A percentile compares a stretch with the other conserved stretches of the same genome.
Evolutionary conservation across 441 rosid genomes (phyloP).

Genomic region (Francoa sonchifolia): DNA sequence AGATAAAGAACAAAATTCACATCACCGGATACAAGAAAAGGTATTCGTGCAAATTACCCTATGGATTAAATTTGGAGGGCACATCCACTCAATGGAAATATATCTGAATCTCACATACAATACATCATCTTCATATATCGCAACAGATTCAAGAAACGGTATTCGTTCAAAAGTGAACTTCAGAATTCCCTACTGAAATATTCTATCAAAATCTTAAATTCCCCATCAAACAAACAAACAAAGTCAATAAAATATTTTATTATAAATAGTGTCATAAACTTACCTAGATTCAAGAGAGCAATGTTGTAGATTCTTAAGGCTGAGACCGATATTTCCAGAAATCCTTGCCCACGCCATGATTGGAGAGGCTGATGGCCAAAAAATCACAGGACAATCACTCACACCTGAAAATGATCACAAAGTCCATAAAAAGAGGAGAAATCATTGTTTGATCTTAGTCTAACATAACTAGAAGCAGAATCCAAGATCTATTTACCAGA

Average conservation of each 20-base stretch:
- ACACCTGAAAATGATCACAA: constrained; percentile 10
- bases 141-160: no score
- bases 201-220: background rate
- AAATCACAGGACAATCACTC: background rate
- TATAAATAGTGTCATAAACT: background rate
- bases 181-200: no score
- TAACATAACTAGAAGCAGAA: no score
- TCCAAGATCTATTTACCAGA: no score
- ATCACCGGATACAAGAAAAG: no score
- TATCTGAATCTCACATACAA: no score
- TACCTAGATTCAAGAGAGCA: constrained; percentile 18
- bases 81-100: background rate
- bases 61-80: background rate
- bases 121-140: no score
- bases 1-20: constrained; percentile 6
- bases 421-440: no score
- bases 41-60: background rate
- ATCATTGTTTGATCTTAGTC: no score
- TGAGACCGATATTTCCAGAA: constrained; percentile 10
- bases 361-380: background rate
- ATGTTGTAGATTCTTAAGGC: constrained; percentile 1
- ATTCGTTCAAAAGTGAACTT: no score
- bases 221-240: background rate
- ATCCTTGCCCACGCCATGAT: constrained; percentile 23
- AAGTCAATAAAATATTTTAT: background rate